Conservation (phyloP, 176 grass and related monocot genomes). For the Cenchrus fungigraminus region DNA sequence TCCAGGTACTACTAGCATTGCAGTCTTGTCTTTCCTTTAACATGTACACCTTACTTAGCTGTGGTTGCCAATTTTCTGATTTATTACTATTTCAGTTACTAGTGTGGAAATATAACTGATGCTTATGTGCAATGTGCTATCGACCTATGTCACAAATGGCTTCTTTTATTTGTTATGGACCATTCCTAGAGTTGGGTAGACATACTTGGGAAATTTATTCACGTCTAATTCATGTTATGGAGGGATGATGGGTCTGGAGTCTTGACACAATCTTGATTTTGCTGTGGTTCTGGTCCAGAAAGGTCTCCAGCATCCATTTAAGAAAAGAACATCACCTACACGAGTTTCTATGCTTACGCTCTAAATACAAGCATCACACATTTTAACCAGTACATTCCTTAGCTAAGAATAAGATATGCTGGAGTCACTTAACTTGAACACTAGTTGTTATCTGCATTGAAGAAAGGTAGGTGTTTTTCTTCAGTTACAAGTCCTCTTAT, state of each 20-base stretch:
- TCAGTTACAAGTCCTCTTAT: too few relatives aligned
- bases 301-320: too few relatives aligned
- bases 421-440: too few relatives aligned
- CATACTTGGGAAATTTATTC: background rate
- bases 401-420: too few relatives aligned
- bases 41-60: background rate
- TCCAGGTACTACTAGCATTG: constrained; percentile 3
- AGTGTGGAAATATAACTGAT: background rate
- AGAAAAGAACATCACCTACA: too few relatives aligned
- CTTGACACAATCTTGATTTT: too few relatives aligned
- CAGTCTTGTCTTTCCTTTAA: background rate
- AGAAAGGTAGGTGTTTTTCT: background rate
- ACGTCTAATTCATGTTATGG: too few relatives aligned
- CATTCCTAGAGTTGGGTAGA: background rate
- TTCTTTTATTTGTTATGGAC: background rate
- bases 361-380: too few relatives aligned
- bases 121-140: background rate
- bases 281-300: too few relatives aligned
- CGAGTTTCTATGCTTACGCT: too few relatives aligned
- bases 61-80: background rate
- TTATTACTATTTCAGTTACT: background rate
- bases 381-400: too few relatives aligned
- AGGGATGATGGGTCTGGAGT: too few relatives aligned
- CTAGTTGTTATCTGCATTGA: background rate
- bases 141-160: background rate